Conservation (phyloP, 2,329 filamentous ascomycete species). For the Trichoderma koningii region DNA sequence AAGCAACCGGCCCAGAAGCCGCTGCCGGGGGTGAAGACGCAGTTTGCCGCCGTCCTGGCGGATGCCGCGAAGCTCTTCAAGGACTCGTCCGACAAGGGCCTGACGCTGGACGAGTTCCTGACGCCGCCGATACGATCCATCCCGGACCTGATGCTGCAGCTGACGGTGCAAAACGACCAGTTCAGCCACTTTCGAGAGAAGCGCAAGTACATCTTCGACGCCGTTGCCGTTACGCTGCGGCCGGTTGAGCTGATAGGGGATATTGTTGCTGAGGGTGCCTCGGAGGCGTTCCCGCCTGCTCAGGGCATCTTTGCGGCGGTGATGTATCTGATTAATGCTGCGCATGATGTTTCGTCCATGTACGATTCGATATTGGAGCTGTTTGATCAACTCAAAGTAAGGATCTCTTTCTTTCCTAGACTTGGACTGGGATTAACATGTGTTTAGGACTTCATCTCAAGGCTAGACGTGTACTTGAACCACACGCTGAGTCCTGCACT, state of each 20-base stretch:
- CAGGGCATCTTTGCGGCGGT: constrained; percentile 48
- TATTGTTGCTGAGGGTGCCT: constrained; percentile 41
- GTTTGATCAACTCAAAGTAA: constrained; percentile 45
- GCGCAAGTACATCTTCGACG: constrained; percentile 40
- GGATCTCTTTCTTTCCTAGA: background rate
- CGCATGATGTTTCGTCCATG: constrained; percentile 47
- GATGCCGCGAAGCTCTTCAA: constrained; percentile 41
- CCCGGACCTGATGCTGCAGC: constrained; percentile 37
- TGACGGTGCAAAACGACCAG: constrained; percentile 42
- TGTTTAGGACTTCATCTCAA: constrained; percentile 45
- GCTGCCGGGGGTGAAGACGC: constrained; percentile 15
- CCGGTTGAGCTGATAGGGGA: constrained; percentile 47
- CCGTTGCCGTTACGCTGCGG: constrained; percentile 37
- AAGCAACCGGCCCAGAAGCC: background rate
- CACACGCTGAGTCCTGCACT: constrained; percentile 44
- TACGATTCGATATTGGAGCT: constrained; percentile 51
- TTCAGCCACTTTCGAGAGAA: constrained; percentile 44
- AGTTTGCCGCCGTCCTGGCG: constrained; percentile 38
- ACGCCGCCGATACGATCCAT: constrained; percentile 40
- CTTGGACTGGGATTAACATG: constrained; percentile 8
- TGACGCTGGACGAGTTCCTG: constrained; percentile 38
- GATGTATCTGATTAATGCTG: constrained; percentile 47
- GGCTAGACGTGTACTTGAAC: constrained; percentile 46
- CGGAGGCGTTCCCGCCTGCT: constrained; percentile 45
- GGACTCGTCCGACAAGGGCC: constrained; percentile 34